phyloP scores from a whole-genome alignment of 352 stramenopile genomes.

The Pythium pyrilobum region DNA sequence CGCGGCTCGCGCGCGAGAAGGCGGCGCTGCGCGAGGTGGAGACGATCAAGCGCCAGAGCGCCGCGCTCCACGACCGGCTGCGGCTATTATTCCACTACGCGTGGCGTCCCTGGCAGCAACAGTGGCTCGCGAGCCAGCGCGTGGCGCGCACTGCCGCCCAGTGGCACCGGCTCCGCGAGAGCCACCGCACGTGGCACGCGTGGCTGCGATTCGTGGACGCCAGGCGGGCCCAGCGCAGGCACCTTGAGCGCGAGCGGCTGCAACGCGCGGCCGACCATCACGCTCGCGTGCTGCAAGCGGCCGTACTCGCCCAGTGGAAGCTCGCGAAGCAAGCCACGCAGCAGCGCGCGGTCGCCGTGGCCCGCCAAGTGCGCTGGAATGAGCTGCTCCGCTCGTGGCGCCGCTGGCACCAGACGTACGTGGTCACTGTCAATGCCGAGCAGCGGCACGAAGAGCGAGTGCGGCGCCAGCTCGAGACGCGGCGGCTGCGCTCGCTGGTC shows the following conservation, averaged over 20 bases:
- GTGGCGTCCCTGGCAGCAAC: slow-evolving; percentile 34
- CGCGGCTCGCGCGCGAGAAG: slow-evolving; percentile 25
- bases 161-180: slow-evolving; percentile 42
- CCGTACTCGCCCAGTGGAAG: slow-evolving; percentile 16
- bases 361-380: slow-evolving; percentile 32
- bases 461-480: slow-evolving; percentile 1
- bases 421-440: background rate
- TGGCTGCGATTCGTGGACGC: slow-evolving; percentile 35
- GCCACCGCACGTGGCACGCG: slow-evolving; percentile 31
- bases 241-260: slow-evolving; percentile 13
- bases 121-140: slow-evolving; percentile 23
- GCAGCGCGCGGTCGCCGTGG: slow-evolving; percentile 22
- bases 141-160: slow-evolving; percentile 24
- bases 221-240: slow-evolving; percentile 15
- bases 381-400: slow-evolving; percentile 12
- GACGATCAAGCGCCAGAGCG: slow-evolving; percentile 22
- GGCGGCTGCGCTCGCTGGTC: slow-evolving; percentile 21
- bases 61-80: slow-evolving; percentile 25
- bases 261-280: slow-evolving; percentile 18
- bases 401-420: slow-evolving; percentile 8
- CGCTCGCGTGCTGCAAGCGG: slow-evolving; percentile 11
- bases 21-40: slow-evolving; percentile 25
- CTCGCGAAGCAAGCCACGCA: slow-evolving; percentile 1
- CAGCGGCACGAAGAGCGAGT: slow-evolving; percentile 1
- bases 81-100: slow-evolving; percentile 50